Base-by-base conservation (phyloP, 345 rosid species). In the Sonneratia caseolaris region DNA sequence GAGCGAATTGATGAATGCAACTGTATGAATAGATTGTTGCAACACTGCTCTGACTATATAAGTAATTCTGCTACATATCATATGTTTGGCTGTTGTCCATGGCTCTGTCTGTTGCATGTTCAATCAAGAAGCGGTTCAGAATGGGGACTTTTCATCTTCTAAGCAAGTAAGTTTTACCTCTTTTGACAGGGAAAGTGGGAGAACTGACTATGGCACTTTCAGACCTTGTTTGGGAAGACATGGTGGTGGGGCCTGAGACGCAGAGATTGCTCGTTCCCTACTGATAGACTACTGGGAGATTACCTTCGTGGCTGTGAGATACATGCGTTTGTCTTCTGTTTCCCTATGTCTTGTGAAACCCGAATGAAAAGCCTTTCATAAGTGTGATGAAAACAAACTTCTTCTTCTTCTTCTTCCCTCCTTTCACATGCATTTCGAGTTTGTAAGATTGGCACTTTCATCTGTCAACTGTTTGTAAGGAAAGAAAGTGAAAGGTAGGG, bases 191-290 rank as follows among this genome's bases (percentile, higher is more conserved):
- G 40, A 78, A 84, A 70, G 94, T 87, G 59, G 89, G 89, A 68
- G 87, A 84, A 74, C 62, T 89, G 79, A 86, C 94, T 24, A 81
- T 84, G 85, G 87, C 89, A 27, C 86, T 89, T 35, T 89, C 88
- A 14, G 82, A 86, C 81, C 74, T 86, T 74, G 78, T 89, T 21
- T 89, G 94, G 94, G 79, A 84, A 37, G 94, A 89, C 71, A 89
- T 89, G 89, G 85, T 81, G 36, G 87, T 82, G 13, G 91, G 91
- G 47, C 76, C 83, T 6, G 83, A 74, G 43, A 79, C 74, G 5
- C 82, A 71, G 69, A 85, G 94, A 82, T 15, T 85, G 9, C 64
- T 48, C 7, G 80, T 86, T 71, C 82, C 83, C 2, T 84, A 87
- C 8, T 69, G 11, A 72, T 75, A 38, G 35, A 59, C 32, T 21